Base-by-base conservation (phyloP, 106 monocot genomes). In the Cymbidium sinense region DNA sequence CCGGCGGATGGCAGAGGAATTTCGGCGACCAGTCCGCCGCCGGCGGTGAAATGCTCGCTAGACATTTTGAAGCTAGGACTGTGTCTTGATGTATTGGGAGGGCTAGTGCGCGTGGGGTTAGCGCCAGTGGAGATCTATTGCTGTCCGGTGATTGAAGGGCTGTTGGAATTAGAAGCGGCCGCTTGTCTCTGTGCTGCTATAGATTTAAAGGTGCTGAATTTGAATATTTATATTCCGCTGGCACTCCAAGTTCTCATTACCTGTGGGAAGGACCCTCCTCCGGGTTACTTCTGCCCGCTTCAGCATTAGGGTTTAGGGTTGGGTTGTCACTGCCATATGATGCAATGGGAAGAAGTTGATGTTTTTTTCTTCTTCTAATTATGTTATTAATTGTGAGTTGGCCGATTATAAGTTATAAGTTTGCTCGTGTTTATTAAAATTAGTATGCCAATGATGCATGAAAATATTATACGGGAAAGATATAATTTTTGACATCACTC, bases 1-100 rank as follows among this genome's bases (percentile, higher is more conserved):
- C 33, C 52, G 76, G 19, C 7, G 11, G n/a, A 20, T 50, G 50
- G 7, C 18, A 15, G 33, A 33, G 29, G 31, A 3, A 21, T 15
- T 10, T 54, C 76, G 51, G 43, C 76, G 43, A 9, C 13, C 10
- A 34, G 0, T 47, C 19, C 76, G 23, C 54, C 51, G 50, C 20
- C 51, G 76, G 8, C 83, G 20, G 47, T 31, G 39, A 87, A 58
- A 70, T 87, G 87, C 72, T 64, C 87, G 6, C 23, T 84, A 23
- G 81, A 87, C 78, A 54, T 80, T 3, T 52, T 87, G 71, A 87
- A 84, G 74, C 78, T 84, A 0, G 87, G 78, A 17, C 70, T 87
- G 70, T 87, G 87, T 75, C 35, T 87, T 35, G 78, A 87, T 21
- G 87, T 87, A 75, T 55, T 87, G 39, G 84, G 82, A 7, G 86